phyloP scores from a whole-genome alignment of 2,329 filamentous ascomycete species.

The Ophiostoma perfectum region DNA sequence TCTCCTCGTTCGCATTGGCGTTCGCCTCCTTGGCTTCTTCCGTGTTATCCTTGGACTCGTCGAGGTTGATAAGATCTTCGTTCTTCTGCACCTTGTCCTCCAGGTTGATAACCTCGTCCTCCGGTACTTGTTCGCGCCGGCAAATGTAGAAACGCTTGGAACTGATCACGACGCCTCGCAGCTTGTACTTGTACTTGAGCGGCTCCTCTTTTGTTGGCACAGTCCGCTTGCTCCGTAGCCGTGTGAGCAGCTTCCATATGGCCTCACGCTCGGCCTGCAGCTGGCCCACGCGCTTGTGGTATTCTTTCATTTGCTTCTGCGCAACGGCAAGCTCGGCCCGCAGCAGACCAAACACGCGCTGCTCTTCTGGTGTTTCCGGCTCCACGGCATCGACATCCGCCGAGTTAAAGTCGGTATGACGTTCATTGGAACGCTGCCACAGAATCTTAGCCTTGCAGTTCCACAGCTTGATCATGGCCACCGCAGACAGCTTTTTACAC shows the following conservation, averaged over 20 bases:
- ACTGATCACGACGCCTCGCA: conserved; percentile 32
- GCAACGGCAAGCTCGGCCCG: conserved; percentile 27
- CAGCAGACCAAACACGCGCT: conserved; percentile 22
- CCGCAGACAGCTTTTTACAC: neutral
- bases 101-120: neutral
- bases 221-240: conserved; percentile 25
- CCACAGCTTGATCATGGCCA: conserved; percentile 14
- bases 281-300: neutral
- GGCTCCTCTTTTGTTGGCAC: conserved; percentile 28
- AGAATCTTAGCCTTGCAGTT: conserved; percentile 2
- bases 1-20: neutral
- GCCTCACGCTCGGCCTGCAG: conserved; percentile 20
- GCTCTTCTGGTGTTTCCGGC: conserved; percentile 26
- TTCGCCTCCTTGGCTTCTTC: neutral
- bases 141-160: conserved; percentile 31
- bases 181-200: conserved; percentile 29
- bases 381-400: conserved; percentile 25
- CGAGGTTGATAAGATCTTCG: neutral
- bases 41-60: neutral
- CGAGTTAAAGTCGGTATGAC: conserved; percentile 25
- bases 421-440: conserved; percentile 23
- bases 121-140: conserved; percentile 25
- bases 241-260: conserved; percentile 16
- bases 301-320: conserved; percentile 21
- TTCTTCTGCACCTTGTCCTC: neutral